These are phyloP conservation scores for Thelonectria blattea DNA, from an alignment of 2,329 filamentous ascomycete species.

Conservation along the genomic window DNA sequence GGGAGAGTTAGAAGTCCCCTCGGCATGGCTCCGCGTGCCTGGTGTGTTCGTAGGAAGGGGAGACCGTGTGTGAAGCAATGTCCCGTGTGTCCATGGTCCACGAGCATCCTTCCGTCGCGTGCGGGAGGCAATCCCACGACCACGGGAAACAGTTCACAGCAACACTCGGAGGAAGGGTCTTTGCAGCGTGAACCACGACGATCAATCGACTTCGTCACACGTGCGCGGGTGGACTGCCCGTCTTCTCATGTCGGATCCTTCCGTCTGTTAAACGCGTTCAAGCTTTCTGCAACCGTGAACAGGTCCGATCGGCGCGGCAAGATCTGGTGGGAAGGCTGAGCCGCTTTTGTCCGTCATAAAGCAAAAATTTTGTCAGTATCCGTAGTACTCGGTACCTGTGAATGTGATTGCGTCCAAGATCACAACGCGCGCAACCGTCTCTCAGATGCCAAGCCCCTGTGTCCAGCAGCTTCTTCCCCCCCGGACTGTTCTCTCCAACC, in stretches of 20 bases:
- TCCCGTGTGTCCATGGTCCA: no score
- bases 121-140: constrained; percentile 9
- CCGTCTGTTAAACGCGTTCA: background rate
- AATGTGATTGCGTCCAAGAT: background rate
- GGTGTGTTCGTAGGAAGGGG: background rate
- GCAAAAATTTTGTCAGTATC: background rate
- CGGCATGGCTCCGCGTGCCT: background rate
- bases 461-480: constrained; percentile 1
- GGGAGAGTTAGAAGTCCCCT: background rate
- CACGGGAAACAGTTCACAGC: constrained; percentile 5
- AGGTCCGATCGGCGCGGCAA: constrained; percentile 1
- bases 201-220: constrained; percentile 10
- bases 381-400: background rate
- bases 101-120: constrained; percentile 11
- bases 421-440: constrained; percentile 9
- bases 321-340: constrained; percentile 15
- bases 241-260: background rate
- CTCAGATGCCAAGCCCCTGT: constrained; percentile 6
- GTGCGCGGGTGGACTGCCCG: background rate
- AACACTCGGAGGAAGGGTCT: constrained; percentile 8
- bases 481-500: background rate
- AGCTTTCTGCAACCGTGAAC: background rate
- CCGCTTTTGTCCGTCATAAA: constrained; percentile 3
- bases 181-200: constrained; percentile 12
- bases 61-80: no score